Conservation (phyloP, 176 grass and related monocot genomes). For the Calamus simplicifolius region DNA sequence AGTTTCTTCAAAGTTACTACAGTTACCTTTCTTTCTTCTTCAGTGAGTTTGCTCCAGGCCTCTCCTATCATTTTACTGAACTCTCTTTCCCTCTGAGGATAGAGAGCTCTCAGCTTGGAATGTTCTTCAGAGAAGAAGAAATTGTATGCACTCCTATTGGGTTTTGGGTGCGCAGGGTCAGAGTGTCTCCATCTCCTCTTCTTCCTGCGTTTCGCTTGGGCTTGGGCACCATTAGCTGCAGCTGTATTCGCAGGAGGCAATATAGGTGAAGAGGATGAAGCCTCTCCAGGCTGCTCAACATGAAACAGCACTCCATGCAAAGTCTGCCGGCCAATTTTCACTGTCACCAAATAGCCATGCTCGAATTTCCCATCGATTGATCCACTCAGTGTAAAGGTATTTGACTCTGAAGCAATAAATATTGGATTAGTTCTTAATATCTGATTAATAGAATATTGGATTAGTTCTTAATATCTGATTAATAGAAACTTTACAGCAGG, state of each 20-base stretch:
- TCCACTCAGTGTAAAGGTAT: slow-evolving; percentile 36
- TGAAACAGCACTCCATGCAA: slow-evolving; percentile 40
- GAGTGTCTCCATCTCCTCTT: slow-evolving; percentile 18
- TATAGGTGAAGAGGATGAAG: neutral
- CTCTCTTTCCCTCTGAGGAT: slow-evolving; percentile 39
- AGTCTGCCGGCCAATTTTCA: slow-evolving; percentile 37
- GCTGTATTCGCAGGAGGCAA: neutral
- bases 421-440: too few species aligned
- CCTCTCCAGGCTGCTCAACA: slow-evolving; percentile 12
- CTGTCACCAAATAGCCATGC: slow-evolving; percentile 42
- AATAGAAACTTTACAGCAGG: too few species aligned
- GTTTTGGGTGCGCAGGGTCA: slow-evolving; percentile 39
- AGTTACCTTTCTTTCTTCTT: slow-evolving; percentile 38
- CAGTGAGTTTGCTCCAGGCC: slow-evolving; percentile 36
- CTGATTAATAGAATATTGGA: too few species aligned
- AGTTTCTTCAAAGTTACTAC: too few species aligned
- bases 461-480: too few species aligned
- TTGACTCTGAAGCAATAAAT: slow-evolving; percentile 9
- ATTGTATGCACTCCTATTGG: slow-evolving; percentile 47
- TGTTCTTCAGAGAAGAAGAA: slow-evolving; percentile 47
- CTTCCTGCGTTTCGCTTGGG: neutral
- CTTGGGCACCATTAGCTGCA: neutral
- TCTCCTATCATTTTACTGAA: slow-evolving; percentile 53
- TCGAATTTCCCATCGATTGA: slow-evolving; percentile 56
- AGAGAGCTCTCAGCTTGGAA: slow-evolving; percentile 30